Evolutionary conservation across 352 stramenopile genomes (phyloP).

Genomic region (Phytophthora fragariaefolia): DNA sequence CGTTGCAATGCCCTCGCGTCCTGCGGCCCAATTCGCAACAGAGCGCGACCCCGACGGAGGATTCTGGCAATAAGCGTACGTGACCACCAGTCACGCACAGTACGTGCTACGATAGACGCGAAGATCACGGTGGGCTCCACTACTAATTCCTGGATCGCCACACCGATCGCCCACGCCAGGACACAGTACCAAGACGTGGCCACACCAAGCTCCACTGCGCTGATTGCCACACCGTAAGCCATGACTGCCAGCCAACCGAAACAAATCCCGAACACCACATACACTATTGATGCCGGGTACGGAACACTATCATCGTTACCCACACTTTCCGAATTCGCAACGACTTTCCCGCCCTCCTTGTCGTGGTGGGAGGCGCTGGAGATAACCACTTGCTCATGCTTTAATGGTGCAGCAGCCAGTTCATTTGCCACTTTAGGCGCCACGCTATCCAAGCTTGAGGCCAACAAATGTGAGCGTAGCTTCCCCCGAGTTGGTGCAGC

Average conservation of each 20-base stretch:
- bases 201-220: conserved; percentile 54
- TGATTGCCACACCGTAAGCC: conserved; percentile 48
- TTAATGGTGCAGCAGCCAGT: conserved; percentile 38
- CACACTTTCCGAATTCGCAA: neutral
- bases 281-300: conserved; percentile 73
- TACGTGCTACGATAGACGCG: conserved; percentile 50
- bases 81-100: conserved; percentile 66
- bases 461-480: conserved; percentile 66
- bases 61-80: conserved; percentile 48
- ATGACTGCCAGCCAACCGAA: conserved; percentile 51
- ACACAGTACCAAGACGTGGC: conserved; percentile 62
- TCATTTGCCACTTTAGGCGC: conserved; percentile 54
- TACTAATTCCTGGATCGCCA: conserved; percentile 52
- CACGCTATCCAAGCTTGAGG: conserved; percentile 63
- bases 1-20: conserved; percentile 14
- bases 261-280: conserved; percentile 57
- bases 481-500: conserved; percentile 68
- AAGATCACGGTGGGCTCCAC: conserved; percentile 69
- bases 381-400: conserved; percentile 19
- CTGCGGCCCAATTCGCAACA: conserved; percentile 52
- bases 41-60: conserved; percentile 50
- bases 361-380: neutral
- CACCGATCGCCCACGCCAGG: conserved; percentile 51
- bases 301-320: conserved; percentile 43
- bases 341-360: neutral